Percentiles rank a stretch among this genome's conserved stretches.
These are phyloP conservation scores for Glycine tomentella DNA, from an alignment of 306 rosid species.

Conservation along the genomic window DNA sequence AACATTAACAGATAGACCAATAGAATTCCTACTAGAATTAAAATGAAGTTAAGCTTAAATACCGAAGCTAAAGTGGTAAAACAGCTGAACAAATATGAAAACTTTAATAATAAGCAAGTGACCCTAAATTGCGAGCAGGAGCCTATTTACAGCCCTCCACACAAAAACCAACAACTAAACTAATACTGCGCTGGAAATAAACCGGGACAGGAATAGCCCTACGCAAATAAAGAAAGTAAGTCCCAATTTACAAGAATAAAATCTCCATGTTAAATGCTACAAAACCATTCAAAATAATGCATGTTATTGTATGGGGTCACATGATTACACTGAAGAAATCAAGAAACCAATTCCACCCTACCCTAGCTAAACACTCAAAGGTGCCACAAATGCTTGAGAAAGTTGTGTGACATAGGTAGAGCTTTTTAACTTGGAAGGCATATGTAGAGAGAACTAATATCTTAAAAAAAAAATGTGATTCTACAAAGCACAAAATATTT, in stretches of 20 bases:
- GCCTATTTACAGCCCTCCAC: neutral
- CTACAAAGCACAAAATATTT: constrained; percentile 6
- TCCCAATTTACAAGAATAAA: constrained; percentile 24
- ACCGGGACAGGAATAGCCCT: constrained; percentile 21
- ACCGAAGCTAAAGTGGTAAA: constrained; percentile 24
- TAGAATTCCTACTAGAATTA: constrained; percentile 2
- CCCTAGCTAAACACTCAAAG: constrained; percentile 1
- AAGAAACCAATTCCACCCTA: constrained; percentile 6
- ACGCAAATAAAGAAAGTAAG: neutral
- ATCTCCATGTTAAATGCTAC: constrained; percentile 5
- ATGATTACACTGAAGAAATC: neutral
- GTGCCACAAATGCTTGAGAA: constrained; percentile 10
- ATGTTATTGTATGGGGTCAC: too few species aligned
- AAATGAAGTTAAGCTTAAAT: constrained; percentile 21
- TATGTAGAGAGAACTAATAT: constrained; percentile 2
- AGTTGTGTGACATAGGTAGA: neutral
- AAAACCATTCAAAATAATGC: too few species aligned
- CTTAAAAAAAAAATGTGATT: constrained; percentile 18
- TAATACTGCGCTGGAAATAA: constrained; percentile 21
- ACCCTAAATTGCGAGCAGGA: neutral
- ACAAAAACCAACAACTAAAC: constrained; percentile 33
- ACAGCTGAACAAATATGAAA: constrained; percentile 23
- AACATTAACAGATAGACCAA: constrained; percentile 1
- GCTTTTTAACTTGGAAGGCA: constrained; percentile 32
- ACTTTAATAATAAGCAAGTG: constrained; percentile 34